Conservation (phyloP, 2,329 filamentous ascomycete species). For the Scytalidium lignicola region DNA sequence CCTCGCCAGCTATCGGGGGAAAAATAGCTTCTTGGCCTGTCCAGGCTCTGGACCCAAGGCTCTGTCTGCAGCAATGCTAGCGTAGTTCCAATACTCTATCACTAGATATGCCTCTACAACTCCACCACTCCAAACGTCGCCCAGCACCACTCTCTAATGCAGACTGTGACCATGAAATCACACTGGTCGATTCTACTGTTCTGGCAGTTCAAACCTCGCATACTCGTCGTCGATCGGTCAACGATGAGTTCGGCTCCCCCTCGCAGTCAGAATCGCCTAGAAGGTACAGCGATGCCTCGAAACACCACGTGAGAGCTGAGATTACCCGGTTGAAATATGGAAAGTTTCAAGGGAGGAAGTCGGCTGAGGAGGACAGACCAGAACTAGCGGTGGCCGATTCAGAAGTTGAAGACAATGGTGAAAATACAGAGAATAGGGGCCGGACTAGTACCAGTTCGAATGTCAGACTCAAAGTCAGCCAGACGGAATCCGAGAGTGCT, state of each 20-base stretch:
- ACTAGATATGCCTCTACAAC: conserved; percentile 21
- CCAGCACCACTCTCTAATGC: conserved; percentile 48
- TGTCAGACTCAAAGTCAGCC: not conserved
- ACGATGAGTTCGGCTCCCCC: not conserved
- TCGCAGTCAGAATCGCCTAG: conserved; percentile 11
- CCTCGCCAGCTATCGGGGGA: not conserved
- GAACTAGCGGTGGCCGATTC: not conserved
- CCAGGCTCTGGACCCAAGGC: not conserved
- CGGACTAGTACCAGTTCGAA: not conserved
- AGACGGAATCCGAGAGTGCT: conserved; percentile 43
- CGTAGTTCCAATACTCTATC: not conserved
- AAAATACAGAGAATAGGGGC: not conserved
- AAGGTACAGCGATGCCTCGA: conserved; percentile 18
- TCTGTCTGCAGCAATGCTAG: conserved; percentile 12
- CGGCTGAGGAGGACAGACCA: not conserved
- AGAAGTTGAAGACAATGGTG: not conserved
- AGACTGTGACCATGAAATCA: conserved; percentile 68
- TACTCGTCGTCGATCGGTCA: conserved; percentile 13
- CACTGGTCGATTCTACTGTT: conserved; percentile 50
- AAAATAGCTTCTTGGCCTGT: not conserved
- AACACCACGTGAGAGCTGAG: conserved; percentile 20
- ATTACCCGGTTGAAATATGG: conserved; percentile 22
- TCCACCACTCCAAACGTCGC: conserved; percentile 38
- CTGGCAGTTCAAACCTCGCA: conserved; percentile 2
- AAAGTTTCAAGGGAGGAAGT: conserved; percentile 26